A percentile compares a stretch with the other conserved stretches of the same genome.
These are phyloP conservation scores for Aspergillus ibericus DNA, from an alignment of 2,329 filamentous ascomycete genomes.

Conservation along the genomic window DNA sequence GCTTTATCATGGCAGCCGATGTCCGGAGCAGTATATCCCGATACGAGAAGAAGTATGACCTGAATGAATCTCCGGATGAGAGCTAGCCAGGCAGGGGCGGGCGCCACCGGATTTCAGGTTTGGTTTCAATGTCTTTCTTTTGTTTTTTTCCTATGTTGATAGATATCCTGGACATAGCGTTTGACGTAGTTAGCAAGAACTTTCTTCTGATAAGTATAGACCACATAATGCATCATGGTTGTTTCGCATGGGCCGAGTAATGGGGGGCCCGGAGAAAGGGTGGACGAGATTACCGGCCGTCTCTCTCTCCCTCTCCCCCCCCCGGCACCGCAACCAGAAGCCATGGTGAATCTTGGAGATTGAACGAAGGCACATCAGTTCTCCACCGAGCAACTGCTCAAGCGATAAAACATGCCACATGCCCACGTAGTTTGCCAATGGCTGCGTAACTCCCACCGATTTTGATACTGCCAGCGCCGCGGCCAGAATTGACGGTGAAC, in stretches of 20 bases:
- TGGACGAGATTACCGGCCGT: neutral
- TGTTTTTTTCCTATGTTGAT: neutral
- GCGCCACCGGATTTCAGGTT: neutral
- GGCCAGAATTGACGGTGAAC: neutral
- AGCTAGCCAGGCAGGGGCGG: constrained; percentile 15
- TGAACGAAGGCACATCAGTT: too few species aligned
- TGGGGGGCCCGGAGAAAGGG: neutral
- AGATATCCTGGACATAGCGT: constrained; percentile 10
- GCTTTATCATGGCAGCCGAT: constrained; percentile 23
- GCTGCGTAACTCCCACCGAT: too few species aligned
- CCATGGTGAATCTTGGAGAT: too few species aligned
- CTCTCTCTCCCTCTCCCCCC: neutral
- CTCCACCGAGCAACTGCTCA: too few species aligned
- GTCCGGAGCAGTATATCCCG: constrained; percentile 23
- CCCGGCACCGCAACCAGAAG: too few species aligned
- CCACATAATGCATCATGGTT: neutral
- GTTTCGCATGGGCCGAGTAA: neutral
- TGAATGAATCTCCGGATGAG: constrained; percentile 32
- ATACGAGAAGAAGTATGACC: constrained; percentile 28
- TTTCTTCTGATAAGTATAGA: neutral
- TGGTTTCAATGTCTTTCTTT: constrained; percentile 11
- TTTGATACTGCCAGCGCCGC: too few species aligned
- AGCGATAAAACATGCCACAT: too few species aligned
- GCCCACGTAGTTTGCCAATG: too few species aligned
- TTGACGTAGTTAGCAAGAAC: constrained; percentile 1